These are phyloP conservation scores for Dioszegia hungarica DNA, from an alignment of 768 basidiomycete species.

Conservation along the genomic window DNA sequence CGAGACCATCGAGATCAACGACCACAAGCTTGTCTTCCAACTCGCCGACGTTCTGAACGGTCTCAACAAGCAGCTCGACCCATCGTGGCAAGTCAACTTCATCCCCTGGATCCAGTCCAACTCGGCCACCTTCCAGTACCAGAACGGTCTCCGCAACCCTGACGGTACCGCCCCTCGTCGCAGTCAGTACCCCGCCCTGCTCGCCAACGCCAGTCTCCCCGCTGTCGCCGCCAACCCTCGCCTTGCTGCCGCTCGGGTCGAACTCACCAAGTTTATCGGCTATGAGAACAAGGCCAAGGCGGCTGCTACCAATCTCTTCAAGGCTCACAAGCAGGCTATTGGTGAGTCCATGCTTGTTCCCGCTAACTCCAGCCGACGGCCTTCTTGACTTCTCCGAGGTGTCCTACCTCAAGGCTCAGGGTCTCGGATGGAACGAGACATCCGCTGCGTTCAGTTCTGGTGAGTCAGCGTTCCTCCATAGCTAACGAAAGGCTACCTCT, in stretches of 20 bases:
- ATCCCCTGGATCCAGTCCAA: slow-evolving; percentile 27
- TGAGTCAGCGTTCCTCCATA: neutral
- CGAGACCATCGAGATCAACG: slow-evolving; percentile 23
- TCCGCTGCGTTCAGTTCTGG: slow-evolving; percentile 19
- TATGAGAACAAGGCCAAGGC: slow-evolving; percentile 7
- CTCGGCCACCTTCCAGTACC: slow-evolving; percentile 19
- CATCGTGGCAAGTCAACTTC: slow-evolving; percentile 24
- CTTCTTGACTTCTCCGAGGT: slow-evolving; percentile 15
- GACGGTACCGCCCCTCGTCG: slow-evolving; percentile 28
- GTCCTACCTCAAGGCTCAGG: slow-evolving; percentile 9
- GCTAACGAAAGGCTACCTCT: slow-evolving; percentile 18
- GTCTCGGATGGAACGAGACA: slow-evolving; percentile 17
- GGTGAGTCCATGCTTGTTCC: slow-evolving; percentile 9
- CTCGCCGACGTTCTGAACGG: slow-evolving; percentile 20
- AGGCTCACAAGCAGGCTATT: slow-evolving; percentile 29
- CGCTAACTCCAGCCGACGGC: slow-evolving; percentile 14
- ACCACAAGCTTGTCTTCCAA: slow-evolving; percentile 28
- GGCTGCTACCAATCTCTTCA: slow-evolving; percentile 23
- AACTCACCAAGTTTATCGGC: slow-evolving; percentile 15
- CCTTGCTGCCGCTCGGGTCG: slow-evolving; percentile 13
- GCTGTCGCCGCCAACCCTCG: slow-evolving; percentile 5
- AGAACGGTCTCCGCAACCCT: slow-evolving; percentile 20
- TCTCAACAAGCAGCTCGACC: slow-evolving; percentile 19
- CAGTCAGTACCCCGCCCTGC: slow-evolving; percentile 15
- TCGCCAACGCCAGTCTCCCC: slow-evolving; percentile 7